Evolutionary conservation across 2,329 filamentous ascomycete genomes (phyloP).

Genomic region (Ophiostoma piceae): DNA sequence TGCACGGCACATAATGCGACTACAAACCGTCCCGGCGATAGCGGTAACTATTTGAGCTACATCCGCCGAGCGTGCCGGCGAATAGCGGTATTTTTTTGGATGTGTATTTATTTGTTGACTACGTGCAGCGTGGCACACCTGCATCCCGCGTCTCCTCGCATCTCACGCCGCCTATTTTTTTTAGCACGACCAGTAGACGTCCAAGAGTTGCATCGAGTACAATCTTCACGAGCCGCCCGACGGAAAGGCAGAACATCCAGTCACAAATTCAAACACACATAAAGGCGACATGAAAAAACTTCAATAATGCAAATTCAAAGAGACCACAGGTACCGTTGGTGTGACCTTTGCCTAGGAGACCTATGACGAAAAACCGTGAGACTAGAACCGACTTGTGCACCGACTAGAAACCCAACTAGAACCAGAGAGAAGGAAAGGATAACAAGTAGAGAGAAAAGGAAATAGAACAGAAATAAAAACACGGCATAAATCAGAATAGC

Average conservation of each 20-base stretch:
- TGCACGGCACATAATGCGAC: background rate
- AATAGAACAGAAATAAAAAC: background rate
- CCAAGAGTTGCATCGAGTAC: background rate
- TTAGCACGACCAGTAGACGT: too few relatives aligned
- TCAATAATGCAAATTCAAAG: slow-evolving; percentile 1
- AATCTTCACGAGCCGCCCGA: background rate
- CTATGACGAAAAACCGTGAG: background rate
- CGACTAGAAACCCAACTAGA: slow-evolving; percentile 10
- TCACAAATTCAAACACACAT: too few relatives aligned
- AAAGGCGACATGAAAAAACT: background rate
- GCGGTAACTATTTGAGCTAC: too few relatives aligned
- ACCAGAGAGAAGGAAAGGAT: background rate
- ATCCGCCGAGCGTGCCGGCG: background rate
- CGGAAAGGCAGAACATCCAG: background rate
- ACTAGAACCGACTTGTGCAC: slow-evolving; percentile 4
- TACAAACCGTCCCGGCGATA: too few relatives aligned
- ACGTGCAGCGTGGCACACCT: too few relatives aligned
- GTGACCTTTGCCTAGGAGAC: slow-evolving; percentile 7
- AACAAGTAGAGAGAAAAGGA: background rate
- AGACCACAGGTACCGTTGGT: slow-evolving; percentile 9
- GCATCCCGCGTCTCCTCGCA: too few relatives aligned
- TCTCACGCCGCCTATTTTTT: background rate
- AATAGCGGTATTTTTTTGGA: background rate
- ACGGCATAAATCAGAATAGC: background rate
- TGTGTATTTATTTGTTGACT: too few relatives aligned